Conservation (phyloP, 495 filamentous ascomycete genomes). For the Penicillium maclennaniae region DNA sequence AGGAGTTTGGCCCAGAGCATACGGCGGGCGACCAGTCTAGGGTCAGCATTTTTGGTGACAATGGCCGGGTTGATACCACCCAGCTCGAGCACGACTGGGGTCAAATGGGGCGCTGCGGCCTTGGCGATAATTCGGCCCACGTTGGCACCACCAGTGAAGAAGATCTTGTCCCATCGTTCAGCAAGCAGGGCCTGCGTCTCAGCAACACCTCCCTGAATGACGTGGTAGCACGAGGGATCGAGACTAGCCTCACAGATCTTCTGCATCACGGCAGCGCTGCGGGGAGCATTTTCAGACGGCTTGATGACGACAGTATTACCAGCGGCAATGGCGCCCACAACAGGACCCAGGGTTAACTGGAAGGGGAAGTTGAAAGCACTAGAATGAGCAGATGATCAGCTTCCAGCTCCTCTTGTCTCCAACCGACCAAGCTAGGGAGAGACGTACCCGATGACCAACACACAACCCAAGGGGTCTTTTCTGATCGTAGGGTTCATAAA, state of each 20-base stretch:
- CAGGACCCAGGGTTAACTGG: slow-evolving; percentile 69
- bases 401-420: background rate
- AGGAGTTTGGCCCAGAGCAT: slow-evolving; percentile 82
- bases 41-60: slow-evolving; percentile 74
- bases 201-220: slow-evolving; percentile 75
- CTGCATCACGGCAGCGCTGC: slow-evolving; percentile 72
- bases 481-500: slow-evolving; percentile 69
- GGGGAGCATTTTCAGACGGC: slow-evolving; percentile 76
- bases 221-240: slow-evolving; percentile 70
- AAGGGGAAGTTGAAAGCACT: slow-evolving; percentile 89
- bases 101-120: slow-evolving; percentile 88
- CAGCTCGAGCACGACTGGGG: slow-evolving; percentile 83
- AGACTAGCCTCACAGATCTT: slow-evolving; percentile 68
- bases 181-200: slow-evolving; percentile 80
- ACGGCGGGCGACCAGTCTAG: slow-evolving; percentile 75
- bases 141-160: slow-evolving; percentile 77
- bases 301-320: slow-evolving; percentile 89
- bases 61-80: slow-evolving; percentile 91
- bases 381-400: background rate
- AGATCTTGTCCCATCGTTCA: slow-evolving; percentile 95
- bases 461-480: slow-evolving; percentile 83
- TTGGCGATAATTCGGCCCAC: slow-evolving; percentile 87
- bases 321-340: slow-evolving; percentile 86
- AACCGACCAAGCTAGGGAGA: background rate
- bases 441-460: slow-evolving; percentile 78